phyloP scores from a whole-genome alignment of 805 yeast genomes.

The Metschnikowia arizonensis region DNA sequence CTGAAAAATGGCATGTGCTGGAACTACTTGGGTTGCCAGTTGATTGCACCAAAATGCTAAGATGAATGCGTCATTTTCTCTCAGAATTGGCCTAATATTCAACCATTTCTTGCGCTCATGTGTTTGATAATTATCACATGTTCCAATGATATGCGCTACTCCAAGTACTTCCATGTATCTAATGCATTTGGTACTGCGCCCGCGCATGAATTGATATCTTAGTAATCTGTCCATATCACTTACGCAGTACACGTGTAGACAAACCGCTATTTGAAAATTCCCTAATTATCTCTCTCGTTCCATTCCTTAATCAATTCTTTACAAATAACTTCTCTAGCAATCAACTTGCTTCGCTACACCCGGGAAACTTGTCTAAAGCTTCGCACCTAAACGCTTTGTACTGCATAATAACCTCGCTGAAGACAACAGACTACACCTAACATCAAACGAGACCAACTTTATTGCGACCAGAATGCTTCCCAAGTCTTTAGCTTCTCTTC shows the following conservation, averaged over 20 bases:
- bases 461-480: conserved; percentile 26
- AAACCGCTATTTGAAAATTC: neutral
- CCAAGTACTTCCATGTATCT: neutral
- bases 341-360: too few relatives aligned
- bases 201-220: neutral
- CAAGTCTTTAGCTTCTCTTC: conserved; percentile 36
- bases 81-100: neutral
- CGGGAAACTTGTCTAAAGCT: neutral
- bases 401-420: conserved; percentile 5
- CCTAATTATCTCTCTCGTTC: too few relatives aligned
- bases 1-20: neutral
- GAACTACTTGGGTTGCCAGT: neutral
- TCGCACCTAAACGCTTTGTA: conserved; percentile 1
- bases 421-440: neutral
- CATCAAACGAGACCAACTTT: neutral
- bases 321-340: too few relatives aligned
- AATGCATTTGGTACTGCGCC: neutral
- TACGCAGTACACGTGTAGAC: neutral
- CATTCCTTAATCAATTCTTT: too few relatives aligned
- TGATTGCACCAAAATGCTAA: too few relatives aligned
- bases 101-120: neutral
- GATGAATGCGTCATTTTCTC: neutral
- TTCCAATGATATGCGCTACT: neutral
- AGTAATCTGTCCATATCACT: neutral
- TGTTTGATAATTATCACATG: neutral